These are phyloP conservation scores for Collybiopsis luxurians DNA, from an alignment of 768 basidiomycete genomes.

Conservation along the genomic window DNA sequence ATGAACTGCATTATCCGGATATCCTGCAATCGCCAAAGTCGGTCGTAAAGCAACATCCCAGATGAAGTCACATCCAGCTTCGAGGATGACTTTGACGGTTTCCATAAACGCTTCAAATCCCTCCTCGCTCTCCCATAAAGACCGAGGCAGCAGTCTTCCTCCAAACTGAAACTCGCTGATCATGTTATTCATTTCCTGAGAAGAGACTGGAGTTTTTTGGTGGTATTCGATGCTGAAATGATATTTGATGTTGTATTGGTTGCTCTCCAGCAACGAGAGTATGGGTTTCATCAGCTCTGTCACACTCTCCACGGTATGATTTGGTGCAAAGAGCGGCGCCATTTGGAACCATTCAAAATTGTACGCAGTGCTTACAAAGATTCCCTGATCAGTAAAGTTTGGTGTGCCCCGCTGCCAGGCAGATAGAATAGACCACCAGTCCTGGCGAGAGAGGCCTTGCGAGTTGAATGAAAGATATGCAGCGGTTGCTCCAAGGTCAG, in stretches of 20 bases:
- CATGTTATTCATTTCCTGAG: not conserved
- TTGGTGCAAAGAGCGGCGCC: not conserved
- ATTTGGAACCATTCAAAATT: not conserved
- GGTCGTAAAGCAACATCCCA: not conserved
- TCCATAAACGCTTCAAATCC: not conserved
- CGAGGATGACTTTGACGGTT: not conserved
- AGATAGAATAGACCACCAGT: conserved; percentile 3
- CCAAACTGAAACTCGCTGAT: not conserved
- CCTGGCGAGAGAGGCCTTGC: not conserved
- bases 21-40: not conserved
- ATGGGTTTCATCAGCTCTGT: not conserved
- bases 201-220: not conserved
- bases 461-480: not conserved
- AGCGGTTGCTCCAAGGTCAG: not conserved
- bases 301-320: not conserved
- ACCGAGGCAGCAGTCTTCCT: conserved; percentile 1
- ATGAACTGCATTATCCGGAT: conserved; percentile 5
- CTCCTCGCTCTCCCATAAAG: not conserved
- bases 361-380: not conserved
- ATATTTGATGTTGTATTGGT: conserved; percentile 18
- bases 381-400: not conserved
- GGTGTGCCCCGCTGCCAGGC: not conserved
- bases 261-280: not conserved
- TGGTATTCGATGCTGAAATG: not conserved
- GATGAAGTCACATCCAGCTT: not conserved